Percentiles rank a stretch among this genome's conserved stretches.
phyloP scores from a whole-genome alignment of 164 flowering plant genomes.

The Magnolia officinalis region DNA sequence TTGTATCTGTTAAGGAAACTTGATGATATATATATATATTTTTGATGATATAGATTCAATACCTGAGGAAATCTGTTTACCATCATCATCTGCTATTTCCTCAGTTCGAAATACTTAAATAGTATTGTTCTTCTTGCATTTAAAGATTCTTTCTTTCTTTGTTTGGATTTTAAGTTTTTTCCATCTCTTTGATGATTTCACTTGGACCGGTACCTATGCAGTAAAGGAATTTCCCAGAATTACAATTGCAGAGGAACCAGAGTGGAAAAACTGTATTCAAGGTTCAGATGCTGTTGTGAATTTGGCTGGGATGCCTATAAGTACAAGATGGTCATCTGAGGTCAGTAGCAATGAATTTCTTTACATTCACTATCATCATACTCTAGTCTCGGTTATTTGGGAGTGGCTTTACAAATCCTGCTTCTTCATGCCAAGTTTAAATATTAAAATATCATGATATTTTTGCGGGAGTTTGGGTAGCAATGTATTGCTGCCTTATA shows the following conservation, averaged over 20 bases:
- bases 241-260: slow-evolving; percentile 76
- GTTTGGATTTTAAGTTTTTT: not conserved
- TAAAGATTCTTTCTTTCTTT: no score
- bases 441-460: no score
- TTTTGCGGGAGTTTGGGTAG: no score
- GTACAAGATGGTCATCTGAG: slow-evolving; percentile 96
- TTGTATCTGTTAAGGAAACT: no score
- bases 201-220: slow-evolving; percentile 24
- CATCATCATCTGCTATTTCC: no score
- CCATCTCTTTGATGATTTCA: not conserved
- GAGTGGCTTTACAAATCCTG: no score
- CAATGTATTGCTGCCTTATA: no score
- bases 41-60: no score
- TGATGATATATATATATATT: no score
- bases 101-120: no score
- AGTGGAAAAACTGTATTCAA: slow-evolving; percentile 71
- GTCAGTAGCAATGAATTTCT: slow-evolving; percentile 28
- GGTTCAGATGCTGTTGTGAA: slow-evolving; percentile 93
- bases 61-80: no score
- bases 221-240: slow-evolving; percentile 72
- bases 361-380: not conserved
- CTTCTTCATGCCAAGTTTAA: no score
- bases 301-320: slow-evolving; percentile 92
- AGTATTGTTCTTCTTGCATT: not conserved
- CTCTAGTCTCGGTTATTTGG: not conserved